Evolutionary conservation across 345 rosid genomes (phyloP).

Genomic region (Microthlaspi erraticum): DNA sequence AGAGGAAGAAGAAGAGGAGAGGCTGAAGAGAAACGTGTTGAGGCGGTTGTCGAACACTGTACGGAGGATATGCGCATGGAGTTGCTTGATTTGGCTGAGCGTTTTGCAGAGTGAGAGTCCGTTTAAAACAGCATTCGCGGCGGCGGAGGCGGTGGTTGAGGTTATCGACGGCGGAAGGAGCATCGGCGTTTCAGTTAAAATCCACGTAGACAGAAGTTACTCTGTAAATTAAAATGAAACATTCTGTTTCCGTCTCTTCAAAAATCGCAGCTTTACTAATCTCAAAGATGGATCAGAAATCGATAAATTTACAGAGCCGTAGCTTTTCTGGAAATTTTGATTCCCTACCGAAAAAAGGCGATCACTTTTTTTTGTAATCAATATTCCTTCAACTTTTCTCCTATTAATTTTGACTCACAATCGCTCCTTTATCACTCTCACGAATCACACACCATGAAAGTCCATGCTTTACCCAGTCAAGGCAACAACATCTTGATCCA

Average conservation of each 20-base stretch:
- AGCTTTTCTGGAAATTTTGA: conserved; percentile 11
- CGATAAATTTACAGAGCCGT: conserved; percentile 25
- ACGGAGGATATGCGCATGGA: conserved; percentile 58
- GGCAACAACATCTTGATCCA: conserved; percentile 60
- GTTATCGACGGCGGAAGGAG: conserved; percentile 19
- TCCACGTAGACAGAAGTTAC: too few species aligned
- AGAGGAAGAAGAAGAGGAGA: conserved; percentile 47
- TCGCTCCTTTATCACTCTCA: conserved; percentile 20
- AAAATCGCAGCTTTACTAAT: background rate
- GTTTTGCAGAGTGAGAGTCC: conserved; percentile 47
- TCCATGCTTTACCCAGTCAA: conserved; percentile 69
- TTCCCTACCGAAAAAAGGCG: background rate
- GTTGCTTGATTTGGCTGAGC: conserved; percentile 51
- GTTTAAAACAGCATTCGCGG: conserved; percentile 21
- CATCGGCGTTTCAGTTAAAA: background rate
- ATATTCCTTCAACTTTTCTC: conserved; percentile 9
- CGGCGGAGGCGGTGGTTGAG: conserved; percentile 21
- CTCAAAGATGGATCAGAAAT: conserved; percentile 2
- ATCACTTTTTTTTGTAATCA: background rate
- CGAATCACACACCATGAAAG: conserved; percentile 60
- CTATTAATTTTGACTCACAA: conserved; percentile 1
- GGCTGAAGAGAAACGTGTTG: conserved; percentile 44
- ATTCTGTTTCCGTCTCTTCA: background rate
- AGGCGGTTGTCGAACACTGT: conserved; percentile 34
- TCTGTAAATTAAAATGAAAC: background rate